Evolutionary conservation across 352 stramenopile genomes (phyloP).

Genomic region (Achlya hypogyna): DNA sequence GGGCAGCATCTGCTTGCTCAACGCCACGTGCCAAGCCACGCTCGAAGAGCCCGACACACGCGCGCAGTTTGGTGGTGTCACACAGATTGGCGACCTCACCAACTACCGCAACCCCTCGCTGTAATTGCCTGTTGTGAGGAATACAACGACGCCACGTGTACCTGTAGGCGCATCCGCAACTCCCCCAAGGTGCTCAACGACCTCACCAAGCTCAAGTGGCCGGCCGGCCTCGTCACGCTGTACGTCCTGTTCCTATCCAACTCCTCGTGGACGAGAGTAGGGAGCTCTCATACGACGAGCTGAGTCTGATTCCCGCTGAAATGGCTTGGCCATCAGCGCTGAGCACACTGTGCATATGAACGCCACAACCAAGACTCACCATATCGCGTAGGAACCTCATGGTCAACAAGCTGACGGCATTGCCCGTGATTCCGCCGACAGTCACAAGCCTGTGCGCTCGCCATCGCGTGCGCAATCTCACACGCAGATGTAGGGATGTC

Average conservation of each 20-base stretch:
- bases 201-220: not conserved
- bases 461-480: not conserved
- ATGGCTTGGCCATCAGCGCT: not conserved
- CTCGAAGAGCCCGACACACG: not conserved
- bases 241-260: not conserved
- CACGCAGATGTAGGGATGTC: not conserved
- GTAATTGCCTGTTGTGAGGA: not conserved
- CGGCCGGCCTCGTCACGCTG: not conserved
- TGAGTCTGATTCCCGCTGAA: not conserved
- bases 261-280: not conserved
- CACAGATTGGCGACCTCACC: not conserved
- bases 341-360: not conserved
- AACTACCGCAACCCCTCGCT: slow-evolving; percentile 1
- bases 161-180: not conserved
- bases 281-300: not conserved
- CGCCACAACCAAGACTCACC: not conserved
- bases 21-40: not conserved
- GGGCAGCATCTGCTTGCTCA: not conserved
- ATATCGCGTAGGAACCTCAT: not conserved
- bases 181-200: not conserved
- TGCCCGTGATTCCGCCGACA: not conserved
- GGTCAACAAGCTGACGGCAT: slow-evolving; percentile 1
- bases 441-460: not conserved
- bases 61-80: not conserved
- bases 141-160: not conserved